These are phyloP conservation scores for Lactarius psammicola DNA, from an alignment of 768 basidiomycete species.

Conservation along the genomic window DNA sequence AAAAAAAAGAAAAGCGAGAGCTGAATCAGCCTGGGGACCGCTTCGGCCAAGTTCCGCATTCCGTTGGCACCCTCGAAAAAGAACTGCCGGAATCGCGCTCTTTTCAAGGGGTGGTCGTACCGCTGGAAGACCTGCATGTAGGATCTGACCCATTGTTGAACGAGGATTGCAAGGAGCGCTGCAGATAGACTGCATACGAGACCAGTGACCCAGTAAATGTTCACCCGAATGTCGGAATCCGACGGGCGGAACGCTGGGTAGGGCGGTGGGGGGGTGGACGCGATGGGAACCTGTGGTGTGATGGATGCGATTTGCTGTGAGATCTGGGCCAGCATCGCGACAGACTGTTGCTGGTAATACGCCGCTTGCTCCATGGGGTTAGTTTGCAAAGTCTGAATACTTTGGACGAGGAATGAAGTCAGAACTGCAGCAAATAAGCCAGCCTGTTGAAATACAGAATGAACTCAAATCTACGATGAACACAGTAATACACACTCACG, in stretches of 20 bases:
- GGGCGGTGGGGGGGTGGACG: not conserved
- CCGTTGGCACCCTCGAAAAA: slow-evolving; percentile 40
- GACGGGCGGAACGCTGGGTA: slow-evolving; percentile 28
- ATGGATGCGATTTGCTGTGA: slow-evolving; percentile 12
- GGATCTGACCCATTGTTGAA: slow-evolving; percentile 50
- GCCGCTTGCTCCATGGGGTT: not conserved
- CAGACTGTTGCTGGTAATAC: slow-evolving; percentile 7
- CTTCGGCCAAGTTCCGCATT: slow-evolving; percentile 43
- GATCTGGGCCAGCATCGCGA: slow-evolving; percentile 14
- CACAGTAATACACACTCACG: not conserved
- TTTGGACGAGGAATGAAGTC: not conserved
- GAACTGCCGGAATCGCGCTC: slow-evolving; percentile 43
- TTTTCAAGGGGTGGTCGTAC: slow-evolving; percentile 34
- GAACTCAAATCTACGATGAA: not conserved
- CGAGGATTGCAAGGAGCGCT: slow-evolving; percentile 46
- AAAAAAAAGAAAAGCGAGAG: slow-evolving; percentile 53
- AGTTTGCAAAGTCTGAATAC: not conserved
- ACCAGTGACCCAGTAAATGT: slow-evolving; percentile 42
- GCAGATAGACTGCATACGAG: slow-evolving; percentile 42
- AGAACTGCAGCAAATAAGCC: not conserved
- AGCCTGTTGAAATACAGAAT: not conserved
- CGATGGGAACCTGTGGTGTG: not conserved
- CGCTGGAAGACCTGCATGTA: slow-evolving; percentile 35
- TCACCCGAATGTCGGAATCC: slow-evolving; percentile 39
- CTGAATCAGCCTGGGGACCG: slow-evolving; percentile 49